Evolutionary conservation across 208 protist species (phyloP), one percentile per base, ranked within the genome.

Genomic region (Trypanosoma vivax): DNA sequence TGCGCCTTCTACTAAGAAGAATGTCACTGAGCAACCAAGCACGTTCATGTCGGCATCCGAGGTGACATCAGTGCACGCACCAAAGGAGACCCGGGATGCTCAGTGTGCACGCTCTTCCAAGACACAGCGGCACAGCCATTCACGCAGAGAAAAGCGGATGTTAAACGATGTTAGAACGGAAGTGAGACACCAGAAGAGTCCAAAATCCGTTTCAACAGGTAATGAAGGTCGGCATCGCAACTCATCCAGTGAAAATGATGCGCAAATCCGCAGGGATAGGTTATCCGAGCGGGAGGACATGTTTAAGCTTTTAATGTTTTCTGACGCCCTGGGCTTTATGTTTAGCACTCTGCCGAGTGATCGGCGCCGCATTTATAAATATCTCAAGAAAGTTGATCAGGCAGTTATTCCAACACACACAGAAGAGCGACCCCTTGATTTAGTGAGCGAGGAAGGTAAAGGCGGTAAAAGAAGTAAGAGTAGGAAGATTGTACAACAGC

Each of bases 241-340:
- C n/a, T n/a, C n/a, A n/a, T n/a, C n/a, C n/a, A 9, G 1, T 58
- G 28, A 34, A 56, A 14, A 60, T 63, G 11, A 34, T 0, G 48
- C 42, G 3, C 51, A 37, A 2, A 76, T 60, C 14, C 67, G 86
- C n/a, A 62, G 74, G 45, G 75, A 74, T 40, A 56, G 79, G 16
- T 50, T 85, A 7, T 70, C 69, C 9, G 79, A 92, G 59, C 76
- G 85, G 11, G 68, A 71, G 42, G 88, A 73, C 52, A 69, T 90
- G n/a, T 87, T 77, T 6, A 90, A 90, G 60, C 71, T 93, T 7
- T 88, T 89, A 40, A 81, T 93, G 65, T 62, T 88, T 1, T 84
- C 85, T 21, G 76, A 84, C 33, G 83, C 74, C 2, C 60, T 93
- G 9, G 70, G 71, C 0, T 84, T 69, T 21, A 73, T 93, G 27